Evolutionary conservation across 2,329 filamentous ascomycete species (phyloP).

Genomic region (Hypoxylon sp.): DNA sequence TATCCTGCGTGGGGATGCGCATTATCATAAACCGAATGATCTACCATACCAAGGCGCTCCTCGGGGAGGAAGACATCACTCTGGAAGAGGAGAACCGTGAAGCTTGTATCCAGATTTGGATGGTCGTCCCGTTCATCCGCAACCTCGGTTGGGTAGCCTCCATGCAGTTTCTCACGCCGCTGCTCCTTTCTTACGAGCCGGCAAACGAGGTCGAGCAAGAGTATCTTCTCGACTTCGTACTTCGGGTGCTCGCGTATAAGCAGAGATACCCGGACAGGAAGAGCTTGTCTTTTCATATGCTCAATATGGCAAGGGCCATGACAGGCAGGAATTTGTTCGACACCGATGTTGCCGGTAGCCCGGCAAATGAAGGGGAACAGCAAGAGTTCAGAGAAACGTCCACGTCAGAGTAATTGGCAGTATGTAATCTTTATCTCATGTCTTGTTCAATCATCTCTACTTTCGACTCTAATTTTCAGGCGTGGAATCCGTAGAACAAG

Average conservation of each 20-base stretch:
- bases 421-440: too few relatives aligned
- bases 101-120: slow-evolving; percentile 20
- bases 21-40: slow-evolving; percentile 19
- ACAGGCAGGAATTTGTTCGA: slow-evolving; percentile 12
- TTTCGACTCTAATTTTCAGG: too few relatives aligned
- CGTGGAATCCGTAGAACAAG: too few relatives aligned
- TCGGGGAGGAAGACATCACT: neutral
- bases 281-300: neutral
- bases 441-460: too few relatives aligned
- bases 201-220: slow-evolving; percentile 14
- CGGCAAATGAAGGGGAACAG: neutral
- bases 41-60: neutral
- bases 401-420: too few relatives aligned
- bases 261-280: slow-evolving; percentile 12
- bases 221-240: slow-evolving; percentile 19
- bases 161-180: neutral
- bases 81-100: slow-evolving; percentile 12
- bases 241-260: slow-evolving; percentile 5
- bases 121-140: slow-evolving; percentile 24
- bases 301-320: slow-evolving; percentile 16
- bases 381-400: too few relatives aligned
- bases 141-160: slow-evolving; percentile 3
- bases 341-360: neutral
- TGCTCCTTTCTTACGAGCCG: slow-evolving; percentile 22
- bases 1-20: slow-evolving; percentile 24